Conservation (phyloP, 2,329 filamentous ascomycete genomes). For the Sclerotinia sclerotiorum region DNA sequence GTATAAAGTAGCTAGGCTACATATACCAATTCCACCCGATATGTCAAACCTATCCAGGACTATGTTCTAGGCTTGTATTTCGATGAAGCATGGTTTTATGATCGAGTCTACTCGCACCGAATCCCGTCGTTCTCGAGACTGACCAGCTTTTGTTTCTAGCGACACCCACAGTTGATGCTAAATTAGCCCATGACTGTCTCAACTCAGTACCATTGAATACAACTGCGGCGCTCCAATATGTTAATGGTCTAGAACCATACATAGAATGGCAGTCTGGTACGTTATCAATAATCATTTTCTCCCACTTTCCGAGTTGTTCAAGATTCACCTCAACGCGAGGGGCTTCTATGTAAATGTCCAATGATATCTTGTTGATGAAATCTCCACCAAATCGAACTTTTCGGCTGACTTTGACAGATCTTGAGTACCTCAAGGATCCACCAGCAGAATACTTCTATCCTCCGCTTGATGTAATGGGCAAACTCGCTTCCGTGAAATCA, state of each 20-base stretch:
- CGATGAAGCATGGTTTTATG: background rate
- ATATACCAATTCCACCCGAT: too few relatives aligned
- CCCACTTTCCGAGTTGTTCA: background rate
- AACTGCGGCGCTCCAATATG: conserved; percentile 32
- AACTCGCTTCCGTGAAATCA: conserved; percentile 47
- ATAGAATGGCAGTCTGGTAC: conserved; percentile 39
- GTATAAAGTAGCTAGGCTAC: background rate
- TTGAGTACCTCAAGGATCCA: conserved; percentile 48
- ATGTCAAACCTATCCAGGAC: background rate
- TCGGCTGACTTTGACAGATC: conserved; percentile 30
- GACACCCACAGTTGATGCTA: conserved; percentile 35
- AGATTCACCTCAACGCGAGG: background rate
- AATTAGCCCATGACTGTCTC: conserved; percentile 38
- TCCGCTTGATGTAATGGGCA: conserved; percentile 49
- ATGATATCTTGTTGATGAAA: background rate
- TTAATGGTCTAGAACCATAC: conserved; percentile 36
- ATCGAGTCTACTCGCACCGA: background rate
- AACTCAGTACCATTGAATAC: conserved; percentile 38
- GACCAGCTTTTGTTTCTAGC: conserved; percentile 27
- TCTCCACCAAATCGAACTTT: background rate
- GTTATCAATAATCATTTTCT: background rate
- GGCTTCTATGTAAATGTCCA: background rate
- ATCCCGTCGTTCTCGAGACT: background rate
- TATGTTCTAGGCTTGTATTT: too few relatives aligned
- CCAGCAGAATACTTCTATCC: conserved; percentile 52